Evolutionary conservation across 139 green algal genomes (phyloP).

Genomic region (Trebouxia sp.): DNA sequence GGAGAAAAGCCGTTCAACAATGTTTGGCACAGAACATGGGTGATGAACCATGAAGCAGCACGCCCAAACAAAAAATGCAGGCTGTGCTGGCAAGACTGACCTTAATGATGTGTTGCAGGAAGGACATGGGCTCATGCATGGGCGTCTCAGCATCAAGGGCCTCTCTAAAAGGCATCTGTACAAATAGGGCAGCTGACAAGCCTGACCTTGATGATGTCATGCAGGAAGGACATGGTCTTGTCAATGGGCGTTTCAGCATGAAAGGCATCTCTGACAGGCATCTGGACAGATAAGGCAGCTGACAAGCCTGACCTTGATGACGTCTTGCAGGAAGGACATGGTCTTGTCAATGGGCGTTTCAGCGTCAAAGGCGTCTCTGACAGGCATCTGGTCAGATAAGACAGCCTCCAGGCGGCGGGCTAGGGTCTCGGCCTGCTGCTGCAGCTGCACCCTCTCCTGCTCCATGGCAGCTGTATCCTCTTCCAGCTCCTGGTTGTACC

Average conservation of each 20-base stretch:
- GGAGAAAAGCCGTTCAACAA: too few relatives aligned
- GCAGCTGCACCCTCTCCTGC: not conserved
- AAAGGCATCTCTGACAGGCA: too few relatives aligned
- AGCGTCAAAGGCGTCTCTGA: not conserved
- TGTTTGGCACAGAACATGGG: too few relatives aligned
- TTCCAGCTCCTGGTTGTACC: constrained; percentile 11
- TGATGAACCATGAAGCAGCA: not conserved
- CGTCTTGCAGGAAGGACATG: not conserved
- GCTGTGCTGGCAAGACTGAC: too few relatives aligned
- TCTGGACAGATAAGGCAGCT: too few relatives aligned
- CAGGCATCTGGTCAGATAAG: not conserved
- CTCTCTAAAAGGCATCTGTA: too few relatives aligned
- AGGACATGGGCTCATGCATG: too few relatives aligned
- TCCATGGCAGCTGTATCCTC: not conserved
- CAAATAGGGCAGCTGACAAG: too few relatives aligned
- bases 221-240: too few relatives aligned
- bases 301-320: not conserved
- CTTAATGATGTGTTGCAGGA: not conserved
- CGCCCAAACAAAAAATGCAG: too few relatives aligned
- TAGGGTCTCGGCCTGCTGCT: not conserved
- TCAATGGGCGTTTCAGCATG: too few relatives aligned
- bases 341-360: constrained; percentile 16
- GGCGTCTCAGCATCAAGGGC: too few relatives aligned
- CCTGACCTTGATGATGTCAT: not conserved
- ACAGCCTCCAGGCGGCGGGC: not conserved